These are phyloP conservation scores for Puccinia coronata DNA, from an alignment of 1,284 basidiomycete genomes.

Conservation along the genomic window DNA sequence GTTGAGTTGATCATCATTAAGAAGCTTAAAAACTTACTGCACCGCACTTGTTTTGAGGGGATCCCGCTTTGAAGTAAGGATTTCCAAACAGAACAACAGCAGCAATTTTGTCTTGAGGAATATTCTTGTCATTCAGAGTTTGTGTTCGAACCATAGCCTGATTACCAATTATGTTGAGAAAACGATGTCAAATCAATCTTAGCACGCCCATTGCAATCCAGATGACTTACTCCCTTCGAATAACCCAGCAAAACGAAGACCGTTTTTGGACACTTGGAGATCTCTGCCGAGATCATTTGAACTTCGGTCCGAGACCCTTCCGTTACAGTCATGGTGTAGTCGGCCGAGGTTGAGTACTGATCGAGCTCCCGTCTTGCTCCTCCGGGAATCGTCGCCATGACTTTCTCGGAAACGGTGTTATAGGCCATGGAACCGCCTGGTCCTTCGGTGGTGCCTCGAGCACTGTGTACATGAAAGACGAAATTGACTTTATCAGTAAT, in stretches of 20 bases:
- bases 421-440: neutral
- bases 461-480: neutral
- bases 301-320: constrained; percentile 6
- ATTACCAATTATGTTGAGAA: neutral
- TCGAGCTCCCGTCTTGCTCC: constrained; percentile 17
- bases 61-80: constrained; percentile 27
- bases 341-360: constrained; percentile 25
- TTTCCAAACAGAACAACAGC: constrained; percentile 36
- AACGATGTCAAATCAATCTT: no score
- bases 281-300: neutral
- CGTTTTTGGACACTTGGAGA: constrained; percentile 24
- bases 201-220: no score
- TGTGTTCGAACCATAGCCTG: constrained; percentile 45
- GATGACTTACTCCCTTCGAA: constrained; percentile 36
- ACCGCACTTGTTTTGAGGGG: constrained; percentile 22
- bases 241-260: constrained; percentile 44
- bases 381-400: constrained; percentile 1
- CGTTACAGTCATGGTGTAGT: constrained; percentile 7
- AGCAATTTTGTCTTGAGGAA: neutral
- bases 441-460: neutral
- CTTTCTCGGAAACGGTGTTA: neutral
- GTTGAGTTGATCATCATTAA: no score
- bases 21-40: constrained; percentile 36
- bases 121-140: neutral
- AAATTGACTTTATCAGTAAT: no score